A percentile compares a stretch with the other conserved stretches of the same genome.
Evolutionary conservation across 2,329 filamentous ascomycete genomes (phyloP).

Genomic region (Lecanosticta acicola): DNA sequence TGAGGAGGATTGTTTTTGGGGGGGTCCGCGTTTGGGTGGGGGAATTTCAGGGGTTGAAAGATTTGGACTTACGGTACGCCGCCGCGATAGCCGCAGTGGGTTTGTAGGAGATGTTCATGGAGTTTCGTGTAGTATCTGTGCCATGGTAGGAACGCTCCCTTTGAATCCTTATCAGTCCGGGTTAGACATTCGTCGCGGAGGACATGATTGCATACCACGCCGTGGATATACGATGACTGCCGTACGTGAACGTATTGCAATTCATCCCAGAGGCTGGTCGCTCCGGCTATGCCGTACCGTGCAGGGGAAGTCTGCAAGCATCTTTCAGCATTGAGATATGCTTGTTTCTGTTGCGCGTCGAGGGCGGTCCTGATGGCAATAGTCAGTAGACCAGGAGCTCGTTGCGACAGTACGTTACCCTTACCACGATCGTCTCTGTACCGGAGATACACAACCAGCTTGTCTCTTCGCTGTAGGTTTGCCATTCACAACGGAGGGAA

Average conservation of each 20-base stretch:
- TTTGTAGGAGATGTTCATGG: constrained; percentile 15
- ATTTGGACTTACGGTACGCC: constrained; percentile 15
- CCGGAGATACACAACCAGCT: constrained; percentile 3
- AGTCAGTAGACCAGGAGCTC: not conserved
- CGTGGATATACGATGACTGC: constrained; percentile 21
- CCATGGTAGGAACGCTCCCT: constrained; percentile 19
- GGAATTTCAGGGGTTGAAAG: too few species aligned
- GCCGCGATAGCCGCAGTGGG: constrained; percentile 16
- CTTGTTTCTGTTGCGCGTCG: constrained; percentile 13
- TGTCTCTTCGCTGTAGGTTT: constrained; percentile 1
- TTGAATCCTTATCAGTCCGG: not conserved
- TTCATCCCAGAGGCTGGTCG: constrained; percentile 19
- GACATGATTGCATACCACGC: constrained; percentile 8
- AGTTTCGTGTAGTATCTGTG: constrained; percentile 20
- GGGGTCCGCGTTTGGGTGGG: too few species aligned
- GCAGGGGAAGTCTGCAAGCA: constrained; percentile 18
- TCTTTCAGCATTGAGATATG: constrained; percentile 17
- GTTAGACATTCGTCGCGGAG: not conserved
- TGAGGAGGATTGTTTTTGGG: not conserved
- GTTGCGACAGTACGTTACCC: not conserved
- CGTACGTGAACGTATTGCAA: constrained; percentile 20
- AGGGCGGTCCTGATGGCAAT: constrained; percentile 10
- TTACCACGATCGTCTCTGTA: constrained; percentile 7
- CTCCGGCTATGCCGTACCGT: constrained; percentile 17
- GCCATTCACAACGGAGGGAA: not conserved